Conservation (phyloP, 768 basidiomycete genomes). For the Mycena rebaudengoi region DNA sequence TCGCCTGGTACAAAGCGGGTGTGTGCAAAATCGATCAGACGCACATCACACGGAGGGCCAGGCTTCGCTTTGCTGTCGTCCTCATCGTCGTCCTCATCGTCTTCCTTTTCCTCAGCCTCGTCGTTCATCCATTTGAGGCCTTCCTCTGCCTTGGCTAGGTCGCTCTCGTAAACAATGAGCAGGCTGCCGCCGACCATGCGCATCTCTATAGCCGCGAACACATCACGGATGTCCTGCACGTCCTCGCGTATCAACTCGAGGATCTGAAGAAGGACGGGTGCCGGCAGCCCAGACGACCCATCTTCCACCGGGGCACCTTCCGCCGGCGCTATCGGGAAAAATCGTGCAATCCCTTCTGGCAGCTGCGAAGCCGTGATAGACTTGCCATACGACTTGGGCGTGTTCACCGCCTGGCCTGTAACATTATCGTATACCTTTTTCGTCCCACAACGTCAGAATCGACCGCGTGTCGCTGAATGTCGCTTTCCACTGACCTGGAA, state of each 20-base stretch:
- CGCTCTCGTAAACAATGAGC: slow-evolving; percentile 78
- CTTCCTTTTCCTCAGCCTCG: slow-evolving; percentile 31
- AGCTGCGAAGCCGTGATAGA: slow-evolving; percentile 74
- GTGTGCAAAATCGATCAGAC: slow-evolving; percentile 96
- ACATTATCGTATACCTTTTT: slow-evolving; percentile 84
- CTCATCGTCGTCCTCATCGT: slow-evolving; percentile 29
- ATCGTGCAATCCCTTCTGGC: slow-evolving; percentile 76
- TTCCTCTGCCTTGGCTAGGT: slow-evolving; percentile 51
- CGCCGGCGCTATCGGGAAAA: slow-evolving; percentile 68
- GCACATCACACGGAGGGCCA: slow-evolving; percentile 68
- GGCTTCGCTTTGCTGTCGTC: slow-evolving; percentile 37
- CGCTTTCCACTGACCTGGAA: slow-evolving; percentile 72
- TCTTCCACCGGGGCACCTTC: slow-evolving; percentile 30
- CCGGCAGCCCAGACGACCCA: slow-evolving; percentile 79
- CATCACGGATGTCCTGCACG: slow-evolving; percentile 57
- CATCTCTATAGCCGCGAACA: slow-evolving; percentile 65
- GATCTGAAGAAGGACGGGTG: slow-evolving; percentile 60
- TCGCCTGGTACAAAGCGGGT: slow-evolving; percentile 70
- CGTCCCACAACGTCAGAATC: no score
- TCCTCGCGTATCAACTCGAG: slow-evolving; percentile 63
- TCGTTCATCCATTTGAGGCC: slow-evolving; percentile 44
- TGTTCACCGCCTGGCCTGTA: slow-evolving; percentile 62
- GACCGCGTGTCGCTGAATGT: neutral
- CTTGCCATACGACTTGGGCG: slow-evolving; percentile 82
- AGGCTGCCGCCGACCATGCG: slow-evolving; percentile 87